phyloP scores from a whole-genome alignment of 73 alveolate genomes.

The Tetrahymena elliotti region DNA sequence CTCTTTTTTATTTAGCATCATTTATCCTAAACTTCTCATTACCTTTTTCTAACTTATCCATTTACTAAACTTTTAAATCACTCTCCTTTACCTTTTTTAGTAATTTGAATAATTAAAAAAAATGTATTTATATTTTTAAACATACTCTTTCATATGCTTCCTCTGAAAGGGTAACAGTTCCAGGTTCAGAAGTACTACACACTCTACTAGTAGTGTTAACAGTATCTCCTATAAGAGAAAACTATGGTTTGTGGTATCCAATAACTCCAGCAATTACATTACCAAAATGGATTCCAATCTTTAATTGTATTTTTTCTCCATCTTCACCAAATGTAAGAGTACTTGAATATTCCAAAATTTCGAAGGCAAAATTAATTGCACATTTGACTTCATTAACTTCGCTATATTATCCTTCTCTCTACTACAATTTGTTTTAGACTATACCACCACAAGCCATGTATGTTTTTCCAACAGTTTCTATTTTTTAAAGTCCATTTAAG shows the following conservation, averaged over 20 bases:
- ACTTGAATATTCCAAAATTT: not conserved
- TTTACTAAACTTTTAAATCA: not conserved
- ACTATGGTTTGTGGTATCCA: slow-evolving; percentile 54
- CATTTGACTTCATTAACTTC: not conserved
- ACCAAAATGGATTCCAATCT: slow-evolving; percentile 53
- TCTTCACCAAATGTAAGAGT: not conserved
- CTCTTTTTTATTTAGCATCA: not conserved
- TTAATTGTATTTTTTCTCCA: slow-evolving; percentile 26
- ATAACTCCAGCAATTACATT: slow-evolving; percentile 61
- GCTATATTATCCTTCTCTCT: not conserved
- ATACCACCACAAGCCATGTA: slow-evolving; percentile 90
- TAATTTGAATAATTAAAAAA: not conserved
- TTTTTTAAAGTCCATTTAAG: slow-evolving; percentile 40
- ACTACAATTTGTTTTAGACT: slow-evolving; percentile 14
- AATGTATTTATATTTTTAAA: not conserved
- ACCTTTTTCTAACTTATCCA: not conserved
- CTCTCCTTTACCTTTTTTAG: not conserved
- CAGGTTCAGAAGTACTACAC: slow-evolving; percentile 38
- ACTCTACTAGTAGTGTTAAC: slow-evolving; percentile 50
- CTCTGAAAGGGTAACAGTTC: slow-evolving; percentile 21
- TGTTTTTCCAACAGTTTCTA: slow-evolving; percentile 86
- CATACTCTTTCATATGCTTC: slow-evolving; percentile 18
- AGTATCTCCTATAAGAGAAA: slow-evolving; percentile 60
- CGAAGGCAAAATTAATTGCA: not conserved
- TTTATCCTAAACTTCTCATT: not conserved